Evolutionary conservation across 768 basidiomycete species (phyloP).

Genomic region (Suillus fuscotomentosus): DNA sequence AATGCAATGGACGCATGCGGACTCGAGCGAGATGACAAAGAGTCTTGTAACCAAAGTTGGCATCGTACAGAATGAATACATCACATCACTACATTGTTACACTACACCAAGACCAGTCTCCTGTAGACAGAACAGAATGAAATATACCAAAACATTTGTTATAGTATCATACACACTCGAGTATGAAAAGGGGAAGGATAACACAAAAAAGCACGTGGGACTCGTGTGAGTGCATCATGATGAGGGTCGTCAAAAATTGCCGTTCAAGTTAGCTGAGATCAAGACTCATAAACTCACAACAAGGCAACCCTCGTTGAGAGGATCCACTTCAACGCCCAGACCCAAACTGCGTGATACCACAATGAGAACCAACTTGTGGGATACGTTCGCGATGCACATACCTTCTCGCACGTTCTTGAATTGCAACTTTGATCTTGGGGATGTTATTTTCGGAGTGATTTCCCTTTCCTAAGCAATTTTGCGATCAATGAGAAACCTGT

Average conservation of each 20-base stretch:
- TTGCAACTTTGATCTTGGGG: conserved; percentile 84
- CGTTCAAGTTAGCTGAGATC: background rate
- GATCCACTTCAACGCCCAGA: conserved; percentile 69
- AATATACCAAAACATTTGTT: background rate
- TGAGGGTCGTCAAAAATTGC: background rate
- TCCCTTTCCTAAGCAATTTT: conserved; percentile 58
- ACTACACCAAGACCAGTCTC: background rate
- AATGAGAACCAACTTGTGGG: background rate
- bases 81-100: background rate
- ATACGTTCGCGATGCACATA: conserved; percentile 26
- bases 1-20: too few species aligned
- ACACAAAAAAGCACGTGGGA: background rate
- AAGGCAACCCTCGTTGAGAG: conserved; percentile 75
- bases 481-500: too few species aligned
- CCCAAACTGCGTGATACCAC: conserved; percentile 41
- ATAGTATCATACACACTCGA: background rate
- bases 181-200: background rate
- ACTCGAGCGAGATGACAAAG: too few species aligned
- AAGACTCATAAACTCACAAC: conserved; percentile 62
- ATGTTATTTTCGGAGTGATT: conserved; percentile 72
- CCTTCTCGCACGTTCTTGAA: conserved; percentile 78
- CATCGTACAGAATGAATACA: too few species aligned
- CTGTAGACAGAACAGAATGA: background rate
- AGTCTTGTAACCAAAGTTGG: too few species aligned
- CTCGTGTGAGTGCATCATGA: background rate